Conservation (phyloP, 352 stramenopile species). For the Aphanomyces cochlioides region DNA sequence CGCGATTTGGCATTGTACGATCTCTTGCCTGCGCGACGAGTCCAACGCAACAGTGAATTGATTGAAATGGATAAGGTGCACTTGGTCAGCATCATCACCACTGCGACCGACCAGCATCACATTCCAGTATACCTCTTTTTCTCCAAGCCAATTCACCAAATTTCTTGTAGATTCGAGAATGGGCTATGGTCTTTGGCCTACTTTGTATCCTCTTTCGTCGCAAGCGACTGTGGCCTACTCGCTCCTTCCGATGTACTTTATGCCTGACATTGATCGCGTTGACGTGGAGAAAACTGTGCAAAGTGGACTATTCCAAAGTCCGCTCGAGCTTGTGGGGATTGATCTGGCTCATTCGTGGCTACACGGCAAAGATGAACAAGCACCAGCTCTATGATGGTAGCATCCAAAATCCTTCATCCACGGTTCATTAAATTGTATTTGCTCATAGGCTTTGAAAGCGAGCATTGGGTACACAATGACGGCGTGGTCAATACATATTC, state of each 20-base stretch:
- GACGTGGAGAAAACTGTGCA: constrained; percentile 39
- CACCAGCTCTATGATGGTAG: constrained; percentile 49
- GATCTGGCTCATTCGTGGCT: constrained; percentile 62
- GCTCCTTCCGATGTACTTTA: constrained; percentile 19
- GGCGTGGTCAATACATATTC: constrained; percentile 27
- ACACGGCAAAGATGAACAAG: constrained; percentile 46
- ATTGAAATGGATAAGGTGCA: constrained; percentile 43
- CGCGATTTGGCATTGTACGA: constrained; percentile 47
- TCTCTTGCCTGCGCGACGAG: constrained; percentile 45
- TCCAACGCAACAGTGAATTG: constrained; percentile 52
- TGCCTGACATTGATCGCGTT: constrained; percentile 30
- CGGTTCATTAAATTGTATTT: neutral
- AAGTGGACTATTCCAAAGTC: constrained; percentile 63
- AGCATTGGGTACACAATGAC: constrained; percentile 20
- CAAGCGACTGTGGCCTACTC: constrained; percentile 34
- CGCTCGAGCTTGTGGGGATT: constrained; percentile 52
- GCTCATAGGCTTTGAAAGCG: constrained; percentile 22
- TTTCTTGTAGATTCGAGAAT: constrained; percentile 20
- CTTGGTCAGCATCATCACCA: constrained; percentile 71
- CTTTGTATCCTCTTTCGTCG: constrained; percentile 34
- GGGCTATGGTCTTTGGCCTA: constrained; percentile 22
- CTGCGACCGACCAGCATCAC: constrained; percentile 42
- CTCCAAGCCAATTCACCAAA: too few relatives aligned
- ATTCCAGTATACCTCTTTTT: constrained; percentile 32
- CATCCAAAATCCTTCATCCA: neutral